phyloP scores from a whole-genome alignment of 768 basidiomycete genomes.

The Hygrophoropsis aurantiaca region DNA sequence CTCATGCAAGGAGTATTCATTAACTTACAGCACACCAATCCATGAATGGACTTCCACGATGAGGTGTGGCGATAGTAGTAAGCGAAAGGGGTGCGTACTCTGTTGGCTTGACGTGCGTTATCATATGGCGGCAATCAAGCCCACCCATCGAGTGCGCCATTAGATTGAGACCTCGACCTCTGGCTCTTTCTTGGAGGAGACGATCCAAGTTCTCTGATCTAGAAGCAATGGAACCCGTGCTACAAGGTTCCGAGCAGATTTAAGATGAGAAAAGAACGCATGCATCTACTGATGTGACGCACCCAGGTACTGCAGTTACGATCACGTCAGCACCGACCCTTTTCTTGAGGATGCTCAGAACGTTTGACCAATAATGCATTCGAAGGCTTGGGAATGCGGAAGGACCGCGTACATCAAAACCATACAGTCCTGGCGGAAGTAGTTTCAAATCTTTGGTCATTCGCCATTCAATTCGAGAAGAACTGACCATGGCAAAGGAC shows the following conservation, averaged over 20 bases:
- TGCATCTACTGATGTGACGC: conserved; percentile 22
- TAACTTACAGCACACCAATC: conserved; percentile 89
- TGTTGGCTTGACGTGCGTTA: conserved; percentile 77
- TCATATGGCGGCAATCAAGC: conserved; percentile 90
- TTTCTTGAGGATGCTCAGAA: conserved; percentile 75
- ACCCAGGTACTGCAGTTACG: conserved; percentile 93
- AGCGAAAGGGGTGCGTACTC: conserved; percentile 86
- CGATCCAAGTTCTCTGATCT: conserved; percentile 76
- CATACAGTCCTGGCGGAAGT: conserved; percentile 71
- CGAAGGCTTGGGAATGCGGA: conserved; percentile 77
- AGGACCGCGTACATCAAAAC: conserved; percentile 90
- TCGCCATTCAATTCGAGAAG: conserved; percentile 4
- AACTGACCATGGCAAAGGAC: conserved; percentile 91
- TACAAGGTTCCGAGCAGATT: conserved; percentile 27
- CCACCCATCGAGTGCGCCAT: conserved; percentile 99
- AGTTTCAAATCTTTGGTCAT: neutral
- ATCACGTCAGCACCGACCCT: conserved; percentile 92
- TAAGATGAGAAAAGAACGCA: neutral
- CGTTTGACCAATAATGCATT: conserved; percentile 93
- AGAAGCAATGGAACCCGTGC: conserved; percentile 86
- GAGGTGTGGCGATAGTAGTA: conserved; percentile 89
- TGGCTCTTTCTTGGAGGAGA: conserved; percentile 62
- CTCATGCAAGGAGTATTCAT: neutral
- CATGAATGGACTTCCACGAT: conserved; percentile 98
- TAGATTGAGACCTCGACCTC: conserved; percentile 84